phyloP scores from a whole-genome alignment of 2,329 filamentous ascomycete species.

The Waltergamsia citrina region DNA sequence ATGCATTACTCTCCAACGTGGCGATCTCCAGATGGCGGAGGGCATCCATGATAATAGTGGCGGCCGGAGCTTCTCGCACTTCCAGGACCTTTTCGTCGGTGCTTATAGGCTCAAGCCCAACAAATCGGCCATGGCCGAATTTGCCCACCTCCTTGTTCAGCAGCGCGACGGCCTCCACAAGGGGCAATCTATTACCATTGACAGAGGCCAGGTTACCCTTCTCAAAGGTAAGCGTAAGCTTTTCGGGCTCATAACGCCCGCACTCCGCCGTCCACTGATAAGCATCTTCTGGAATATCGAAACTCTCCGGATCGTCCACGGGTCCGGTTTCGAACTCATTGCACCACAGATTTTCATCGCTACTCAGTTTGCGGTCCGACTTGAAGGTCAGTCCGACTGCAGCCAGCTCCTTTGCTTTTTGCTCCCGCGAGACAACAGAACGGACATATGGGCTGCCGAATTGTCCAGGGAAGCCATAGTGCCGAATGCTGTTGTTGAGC shows the following conservation, averaged over 20 bases:
- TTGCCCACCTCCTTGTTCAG: constrained; percentile 4
- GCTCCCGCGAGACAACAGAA: constrained; percentile 4
- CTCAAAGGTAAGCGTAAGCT: constrained; percentile 3
- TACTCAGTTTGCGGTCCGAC: constrained; percentile 4
- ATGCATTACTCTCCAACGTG: constrained; percentile 3
- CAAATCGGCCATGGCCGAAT: constrained; percentile 4
- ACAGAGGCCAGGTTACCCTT: constrained; percentile 3
- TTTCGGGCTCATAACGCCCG: not conserved
- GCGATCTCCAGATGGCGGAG: constrained; percentile 4
- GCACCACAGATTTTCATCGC: constrained; percentile 4
- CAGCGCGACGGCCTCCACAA: constrained; percentile 3
- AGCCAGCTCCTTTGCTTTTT: constrained; percentile 3
- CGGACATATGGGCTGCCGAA: constrained; percentile 4
- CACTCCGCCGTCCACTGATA: constrained; percentile 3
- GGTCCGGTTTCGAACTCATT: constrained; percentile 3
- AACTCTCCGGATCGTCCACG: constrained; percentile 3
- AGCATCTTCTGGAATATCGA: constrained; percentile 4
- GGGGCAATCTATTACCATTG: constrained; percentile 1
- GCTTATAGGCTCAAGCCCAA: constrained; percentile 4
- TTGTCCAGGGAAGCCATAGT: constrained; percentile 4
- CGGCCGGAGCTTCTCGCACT: constrained; percentile 3
- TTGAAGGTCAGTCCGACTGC: constrained; percentile 4
- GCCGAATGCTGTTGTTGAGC: constrained; percentile 5
- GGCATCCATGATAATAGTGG: constrained; percentile 5
- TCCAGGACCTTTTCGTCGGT: constrained; percentile 4